Conservation (phyloP, 2,329 filamentous ascomycete species). For the Drechslerella dactyloides region DNA sequence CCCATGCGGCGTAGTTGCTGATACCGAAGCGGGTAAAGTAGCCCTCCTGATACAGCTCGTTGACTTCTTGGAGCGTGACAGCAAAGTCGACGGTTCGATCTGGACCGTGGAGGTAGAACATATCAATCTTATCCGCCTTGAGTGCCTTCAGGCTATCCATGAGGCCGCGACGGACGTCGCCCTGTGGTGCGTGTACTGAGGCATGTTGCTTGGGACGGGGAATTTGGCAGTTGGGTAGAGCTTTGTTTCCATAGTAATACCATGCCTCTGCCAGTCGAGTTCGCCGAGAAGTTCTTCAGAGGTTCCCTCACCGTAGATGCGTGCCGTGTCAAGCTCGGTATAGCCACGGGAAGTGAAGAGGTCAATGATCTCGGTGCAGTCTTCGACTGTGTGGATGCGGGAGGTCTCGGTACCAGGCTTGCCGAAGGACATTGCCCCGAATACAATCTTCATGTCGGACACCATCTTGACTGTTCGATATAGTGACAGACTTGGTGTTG, state of each 20-base stretch:
- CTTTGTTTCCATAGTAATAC: slow-evolving; percentile 28
- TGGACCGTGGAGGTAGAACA: slow-evolving; percentile 77
- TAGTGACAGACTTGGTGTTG: too few species aligned
- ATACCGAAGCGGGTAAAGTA: slow-evolving; percentile 83
- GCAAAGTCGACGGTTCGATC: slow-evolving; percentile 73
- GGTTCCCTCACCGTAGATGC: slow-evolving; percentile 29
- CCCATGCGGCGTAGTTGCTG: slow-evolving; percentile 83
- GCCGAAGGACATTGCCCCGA: slow-evolving; percentile 43
- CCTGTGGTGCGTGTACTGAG: slow-evolving; percentile 27
- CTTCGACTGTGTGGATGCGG: slow-evolving; percentile 21
- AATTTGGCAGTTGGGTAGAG: slow-evolving; percentile 24
- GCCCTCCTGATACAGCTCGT: slow-evolving; percentile 83
- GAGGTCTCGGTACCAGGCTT: slow-evolving; percentile 17
- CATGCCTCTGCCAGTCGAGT: slow-evolving; percentile 8
- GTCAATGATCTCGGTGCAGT: slow-evolving; percentile 19
- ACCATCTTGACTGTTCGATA: slow-evolving; percentile 16
- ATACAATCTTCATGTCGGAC: slow-evolving; percentile 37
- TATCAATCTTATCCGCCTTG: slow-evolving; percentile 64
- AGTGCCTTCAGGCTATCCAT: slow-evolving; percentile 38
- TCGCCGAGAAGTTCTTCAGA: slow-evolving; percentile 30
- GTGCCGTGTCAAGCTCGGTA: slow-evolving; percentile 39
- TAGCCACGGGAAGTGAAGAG: slow-evolving; percentile 27
- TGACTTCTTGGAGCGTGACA: slow-evolving; percentile 76
- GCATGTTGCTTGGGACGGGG: slow-evolving; percentile 2
- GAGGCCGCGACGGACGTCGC: slow-evolving; percentile 17